Evolutionary conservation across 768 basidiomycete species (phyloP).

Genomic region (Lentinula detonsa): DNA sequence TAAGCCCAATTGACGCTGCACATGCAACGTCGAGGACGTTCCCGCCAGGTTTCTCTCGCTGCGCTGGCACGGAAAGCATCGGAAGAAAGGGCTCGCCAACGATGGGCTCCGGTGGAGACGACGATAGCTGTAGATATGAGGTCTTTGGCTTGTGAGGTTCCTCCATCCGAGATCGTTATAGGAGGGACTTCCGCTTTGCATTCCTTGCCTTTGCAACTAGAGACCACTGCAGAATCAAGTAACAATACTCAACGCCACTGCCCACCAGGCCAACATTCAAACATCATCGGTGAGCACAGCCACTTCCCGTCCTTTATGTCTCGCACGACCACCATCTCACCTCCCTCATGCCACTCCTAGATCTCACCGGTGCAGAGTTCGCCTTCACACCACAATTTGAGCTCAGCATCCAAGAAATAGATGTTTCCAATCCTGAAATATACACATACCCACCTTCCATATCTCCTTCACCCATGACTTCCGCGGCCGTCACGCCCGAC

Average conservation of each 20-base stretch:
- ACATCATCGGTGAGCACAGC: constrained; percentile 6
- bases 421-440: not conserved
- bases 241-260: not conserved
- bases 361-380: not conserved
- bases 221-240: not conserved
- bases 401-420: not conserved
- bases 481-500: not conserved
- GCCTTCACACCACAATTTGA: not conserved
- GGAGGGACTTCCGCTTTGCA: not conserved
- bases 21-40: constrained; percentile 19
- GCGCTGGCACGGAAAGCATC: constrained; percentile 38
- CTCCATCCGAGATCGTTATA: not conserved
- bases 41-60: constrained; percentile 29
- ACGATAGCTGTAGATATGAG: not conserved
- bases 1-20: not conserved
- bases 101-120: not conserved
- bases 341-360: not conserved
- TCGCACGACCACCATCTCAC: not conserved
- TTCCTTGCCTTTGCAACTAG: not conserved
- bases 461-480: not conserved
- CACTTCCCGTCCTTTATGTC: not conserved
- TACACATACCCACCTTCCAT: constrained; percentile 1
- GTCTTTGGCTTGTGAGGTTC: not conserved
- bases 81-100: constrained; percentile 26
- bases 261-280: not conserved